Conservation (phyloP, 225 moss, liverwort and hornwort genomes). For the Polytrichum formosum region DNA sequence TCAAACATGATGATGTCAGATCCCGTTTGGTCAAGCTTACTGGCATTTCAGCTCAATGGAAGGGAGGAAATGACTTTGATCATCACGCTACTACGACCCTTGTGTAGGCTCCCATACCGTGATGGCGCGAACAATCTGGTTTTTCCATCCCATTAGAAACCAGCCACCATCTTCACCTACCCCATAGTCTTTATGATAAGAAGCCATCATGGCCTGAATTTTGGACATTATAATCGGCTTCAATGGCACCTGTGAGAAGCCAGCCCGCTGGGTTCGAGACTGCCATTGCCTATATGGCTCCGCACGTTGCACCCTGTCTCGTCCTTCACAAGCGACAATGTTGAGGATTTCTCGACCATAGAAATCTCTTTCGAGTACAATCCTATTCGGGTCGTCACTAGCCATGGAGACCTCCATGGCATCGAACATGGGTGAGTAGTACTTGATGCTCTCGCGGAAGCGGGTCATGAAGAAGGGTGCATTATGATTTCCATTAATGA, state of each 20-base stretch:
- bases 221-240: conserved; percentile 27
- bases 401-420: conserved; percentile 69
- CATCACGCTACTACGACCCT: neutral
- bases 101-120: conserved; percentile 60
- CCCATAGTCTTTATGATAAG: conserved; percentile 67
- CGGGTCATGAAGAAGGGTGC: conserved; percentile 88
- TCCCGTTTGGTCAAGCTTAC: too few species aligned
- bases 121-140: conserved; percentile 56
- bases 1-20: too few species aligned
- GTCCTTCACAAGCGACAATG: conserved; percentile 81
- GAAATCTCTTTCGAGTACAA: conserved; percentile 57
- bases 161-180: conserved; percentile 63
- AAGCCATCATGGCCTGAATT: conserved; percentile 41
- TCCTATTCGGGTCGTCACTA: conserved; percentile 46
- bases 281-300: conserved; percentile 89
- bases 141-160: conserved; percentile 81
- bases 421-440: conserved; percentile 66
- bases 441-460: conserved; percentile 67
- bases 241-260: conserved; percentile 60
- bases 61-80: too few species aligned
- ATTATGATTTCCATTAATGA: conserved; percentile 60
- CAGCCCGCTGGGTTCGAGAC: conserved; percentile 70
- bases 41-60: too few species aligned
- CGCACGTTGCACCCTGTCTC: conserved; percentile 81
- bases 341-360: conserved; percentile 82